phyloP scores from a whole-genome alignment of 495 filamentous ascomycete genomes.

The Daldinia caldariorum region DNA sequence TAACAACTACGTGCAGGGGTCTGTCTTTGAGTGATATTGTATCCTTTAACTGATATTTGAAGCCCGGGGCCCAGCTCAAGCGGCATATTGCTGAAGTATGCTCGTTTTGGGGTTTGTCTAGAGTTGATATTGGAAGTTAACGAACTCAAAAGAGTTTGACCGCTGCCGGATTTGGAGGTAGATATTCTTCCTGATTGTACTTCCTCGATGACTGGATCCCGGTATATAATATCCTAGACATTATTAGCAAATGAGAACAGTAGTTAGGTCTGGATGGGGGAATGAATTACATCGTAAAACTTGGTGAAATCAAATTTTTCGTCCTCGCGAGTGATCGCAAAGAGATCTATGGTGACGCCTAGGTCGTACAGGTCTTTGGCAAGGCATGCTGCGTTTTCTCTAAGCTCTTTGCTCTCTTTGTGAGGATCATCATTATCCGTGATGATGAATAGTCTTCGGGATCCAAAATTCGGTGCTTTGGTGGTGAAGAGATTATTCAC shows the following conservation, averaged over 20 bases:
- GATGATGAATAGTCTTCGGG: constrained; percentile 90
- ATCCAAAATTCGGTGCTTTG: constrained; percentile 92
- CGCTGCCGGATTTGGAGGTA: constrained; percentile 69
- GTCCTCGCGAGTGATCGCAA: constrained; percentile 81
- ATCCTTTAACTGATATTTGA: constrained; percentile 90
- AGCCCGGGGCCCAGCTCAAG: constrained; percentile 88
- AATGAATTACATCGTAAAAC: constrained; percentile 84
- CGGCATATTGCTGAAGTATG: constrained; percentile 84
- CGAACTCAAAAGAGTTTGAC: constrained; percentile 81
- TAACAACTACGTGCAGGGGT: constrained; percentile 80
- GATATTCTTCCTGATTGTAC: constrained; percentile 52
- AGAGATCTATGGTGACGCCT: constrained; percentile 91
- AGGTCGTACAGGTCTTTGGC: constrained; percentile 97
- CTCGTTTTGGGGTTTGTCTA: constrained; percentile 84
- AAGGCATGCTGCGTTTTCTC: constrained; percentile 80
- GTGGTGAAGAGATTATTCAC: constrained; percentile 97
- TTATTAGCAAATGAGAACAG: constrained; percentile 35
- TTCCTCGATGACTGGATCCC: constrained; percentile 70
- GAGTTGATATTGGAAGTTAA: constrained; percentile 92
- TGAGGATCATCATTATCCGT: constrained; percentile 95
- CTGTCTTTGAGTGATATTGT: constrained; percentile 86
- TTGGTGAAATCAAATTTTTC: constrained; percentile 83
- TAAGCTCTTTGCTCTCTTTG: constrained; percentile 70
- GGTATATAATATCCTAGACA: constrained; percentile 81
- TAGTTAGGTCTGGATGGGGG: constrained; percentile 1